A percentile compares a stretch with the other conserved stretches of the same genome.
These are phyloP conservation scores for Marchantia polymorpha DNA, from an alignment of 225 moss, liverwort and hornwort genomes.

Conservation along the genomic window DNA sequence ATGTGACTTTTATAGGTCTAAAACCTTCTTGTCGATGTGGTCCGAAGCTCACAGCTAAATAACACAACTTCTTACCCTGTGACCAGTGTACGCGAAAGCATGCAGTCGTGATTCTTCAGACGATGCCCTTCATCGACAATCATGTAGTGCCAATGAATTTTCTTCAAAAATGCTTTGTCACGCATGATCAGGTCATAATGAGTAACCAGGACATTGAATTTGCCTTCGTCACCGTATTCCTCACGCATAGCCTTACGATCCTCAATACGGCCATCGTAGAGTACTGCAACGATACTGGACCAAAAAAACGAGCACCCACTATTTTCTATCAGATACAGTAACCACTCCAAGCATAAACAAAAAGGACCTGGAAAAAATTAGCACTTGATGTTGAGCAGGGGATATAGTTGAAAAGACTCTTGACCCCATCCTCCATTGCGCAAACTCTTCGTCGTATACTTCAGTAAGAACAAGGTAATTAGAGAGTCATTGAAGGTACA, in stretches of 20 bases:
- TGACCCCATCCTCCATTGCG: neutral
- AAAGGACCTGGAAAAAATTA: no score
- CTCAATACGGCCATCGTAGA: constrained; percentile 94
- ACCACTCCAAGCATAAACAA: neutral
- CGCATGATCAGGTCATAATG: constrained; percentile 99
- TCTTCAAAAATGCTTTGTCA: constrained; percentile 93
- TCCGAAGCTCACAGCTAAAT: neutral
- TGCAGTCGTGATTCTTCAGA: constrained; percentile 96
- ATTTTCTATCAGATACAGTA: neutral
- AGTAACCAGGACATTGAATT: constrained; percentile 86
- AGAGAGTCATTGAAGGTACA: no score
- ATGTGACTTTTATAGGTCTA: no score
- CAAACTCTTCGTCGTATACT: no score
- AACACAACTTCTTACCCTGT: constrained; percentile 42
- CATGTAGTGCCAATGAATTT: constrained; percentile 95
- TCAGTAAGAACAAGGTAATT: neutral
- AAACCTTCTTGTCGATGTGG: no score
- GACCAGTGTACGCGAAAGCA: constrained; percentile 88
- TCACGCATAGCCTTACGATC: constrained; percentile 80
- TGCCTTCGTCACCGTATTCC: constrained; percentile 76
- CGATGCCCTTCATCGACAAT: constrained; percentile 98
- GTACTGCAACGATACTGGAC: constrained; percentile 58
- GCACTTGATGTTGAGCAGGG: neutral
- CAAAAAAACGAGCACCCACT: neutral
- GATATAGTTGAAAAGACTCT: neutral